phyloP scores from a whole-genome alignment of 1,139 yeast genomes.

The Yamadazyma sp. region DNA sequence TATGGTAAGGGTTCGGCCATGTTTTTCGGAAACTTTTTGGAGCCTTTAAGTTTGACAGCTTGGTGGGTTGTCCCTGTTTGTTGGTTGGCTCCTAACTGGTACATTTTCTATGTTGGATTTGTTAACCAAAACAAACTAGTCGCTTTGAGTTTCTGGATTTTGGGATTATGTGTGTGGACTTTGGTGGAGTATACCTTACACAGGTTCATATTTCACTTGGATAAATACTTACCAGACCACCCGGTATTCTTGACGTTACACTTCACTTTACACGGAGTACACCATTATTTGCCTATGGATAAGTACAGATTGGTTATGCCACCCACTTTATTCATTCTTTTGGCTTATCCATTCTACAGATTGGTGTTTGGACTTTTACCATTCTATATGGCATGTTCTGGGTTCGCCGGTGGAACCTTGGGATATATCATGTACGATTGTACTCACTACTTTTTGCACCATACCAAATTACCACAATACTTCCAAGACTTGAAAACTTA shows the following conservation, averaged over 20 bases:
- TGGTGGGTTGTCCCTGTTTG: slow-evolving; percentile 77
- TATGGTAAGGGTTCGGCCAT: slow-evolving; percentile 84
- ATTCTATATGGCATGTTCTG: slow-evolving; percentile 49
- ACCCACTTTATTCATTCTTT: slow-evolving; percentile 68
- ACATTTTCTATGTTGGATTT: slow-evolving; percentile 42
- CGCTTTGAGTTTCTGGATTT: slow-evolving; percentile 44
- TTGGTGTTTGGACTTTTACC: slow-evolving; percentile 42
- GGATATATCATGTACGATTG: slow-evolving; percentile 92
- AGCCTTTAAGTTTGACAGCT: slow-evolving; percentile 48
- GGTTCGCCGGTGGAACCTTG: slow-evolving; percentile 90
- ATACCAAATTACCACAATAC: slow-evolving; percentile 71
- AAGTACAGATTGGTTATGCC: slow-evolving; percentile 91
- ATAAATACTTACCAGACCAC: slow-evolving; percentile 79
- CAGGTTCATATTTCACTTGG: slow-evolving; percentile 91
- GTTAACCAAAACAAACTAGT: slow-evolving; percentile 33
- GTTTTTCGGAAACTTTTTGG: slow-evolving; percentile 48
- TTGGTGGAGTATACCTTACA: slow-evolving; percentile 84
- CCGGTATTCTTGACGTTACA: slow-evolving; percentile 75
- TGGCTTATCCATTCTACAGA: slow-evolving; percentile 45
- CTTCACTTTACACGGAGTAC: slow-evolving; percentile 91
- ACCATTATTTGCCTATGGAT: slow-evolving; percentile 98
- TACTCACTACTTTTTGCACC: slow-evolving; percentile 86
- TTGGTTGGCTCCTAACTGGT: slow-evolving; percentile 83
- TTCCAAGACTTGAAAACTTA: slow-evolving; percentile 79
- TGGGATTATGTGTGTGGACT: slow-evolving; percentile 90